phyloP scores from a whole-genome alignment of 225 moss, liverwort and hornwort genomes.

The Rhytidiadelphus loreus region DNA sequence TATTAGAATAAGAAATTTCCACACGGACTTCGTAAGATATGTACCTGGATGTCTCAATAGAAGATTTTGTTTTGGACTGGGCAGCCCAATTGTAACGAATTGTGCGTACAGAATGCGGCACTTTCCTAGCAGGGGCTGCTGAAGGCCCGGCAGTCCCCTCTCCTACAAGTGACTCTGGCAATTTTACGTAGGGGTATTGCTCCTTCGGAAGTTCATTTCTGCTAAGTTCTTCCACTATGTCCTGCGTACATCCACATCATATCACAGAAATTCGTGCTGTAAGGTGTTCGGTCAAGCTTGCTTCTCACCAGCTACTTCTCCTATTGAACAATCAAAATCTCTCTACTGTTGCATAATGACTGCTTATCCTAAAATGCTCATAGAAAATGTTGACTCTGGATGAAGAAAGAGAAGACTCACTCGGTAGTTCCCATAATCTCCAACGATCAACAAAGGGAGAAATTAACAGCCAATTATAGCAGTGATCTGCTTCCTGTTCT shows the following conservation, averaged over 20 bases:
- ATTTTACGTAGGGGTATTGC: constrained; percentile 83
- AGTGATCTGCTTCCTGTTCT: background rate
- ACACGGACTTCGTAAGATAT: background rate
- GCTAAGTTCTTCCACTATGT: constrained; percentile 66
- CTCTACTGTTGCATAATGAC: background rate
- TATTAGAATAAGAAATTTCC: background rate
- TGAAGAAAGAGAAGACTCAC: background rate
- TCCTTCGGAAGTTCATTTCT: constrained; percentile 75
- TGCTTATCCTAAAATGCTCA: background rate
- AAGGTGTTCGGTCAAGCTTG: background rate
- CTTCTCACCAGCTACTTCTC: background rate
- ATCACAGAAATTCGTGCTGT: background rate
- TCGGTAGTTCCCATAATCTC: background rate
- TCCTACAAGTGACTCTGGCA: constrained; percentile 41
- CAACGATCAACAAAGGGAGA: background rate
- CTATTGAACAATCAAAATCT: background rate
- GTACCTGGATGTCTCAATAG: constrained; percentile 19
- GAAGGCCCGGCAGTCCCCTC: background rate
- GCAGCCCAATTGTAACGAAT: constrained; percentile 69
- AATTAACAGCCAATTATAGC: background rate
- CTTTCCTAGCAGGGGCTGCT: background rate
- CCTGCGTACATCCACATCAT: constrained; percentile 48
- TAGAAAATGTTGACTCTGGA: background rate
- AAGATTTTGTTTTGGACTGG: constrained; percentile 15
- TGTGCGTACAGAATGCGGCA: constrained; percentile 72